These are phyloP conservation scores for Scheffersomyces spartinae DNA, from an alignment of 805 yeast species.

Conservation along the genomic window DNA sequence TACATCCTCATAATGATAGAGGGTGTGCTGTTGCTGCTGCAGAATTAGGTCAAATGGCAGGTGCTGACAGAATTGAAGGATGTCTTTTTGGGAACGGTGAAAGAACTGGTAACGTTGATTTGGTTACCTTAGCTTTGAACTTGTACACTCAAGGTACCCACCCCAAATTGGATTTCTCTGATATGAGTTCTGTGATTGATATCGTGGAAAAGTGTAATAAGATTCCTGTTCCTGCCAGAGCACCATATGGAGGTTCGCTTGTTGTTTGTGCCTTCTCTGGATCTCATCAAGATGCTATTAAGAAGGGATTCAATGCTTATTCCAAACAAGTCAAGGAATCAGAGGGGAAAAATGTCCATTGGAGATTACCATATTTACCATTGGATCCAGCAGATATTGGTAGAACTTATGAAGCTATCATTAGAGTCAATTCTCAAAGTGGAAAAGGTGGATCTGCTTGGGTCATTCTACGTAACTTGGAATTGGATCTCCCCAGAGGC, in stretches of 20 bases:
- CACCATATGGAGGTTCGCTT: constrained; percentile 72
- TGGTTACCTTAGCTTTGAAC: constrained; percentile 64
- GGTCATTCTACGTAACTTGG: constrained; percentile 60
- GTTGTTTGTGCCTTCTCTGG: constrained; percentile 76
- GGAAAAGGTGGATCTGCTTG: constrained; percentile 87
- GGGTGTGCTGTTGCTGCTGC: constrained; percentile 82
- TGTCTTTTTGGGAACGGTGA: constrained; percentile 79
- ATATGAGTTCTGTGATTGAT: constrained; percentile 53
- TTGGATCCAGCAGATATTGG: constrained; percentile 77
- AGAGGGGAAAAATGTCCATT: constrained; percentile 24
- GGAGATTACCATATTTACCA: constrained; percentile 72
- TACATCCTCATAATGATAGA: constrained; percentile 71
- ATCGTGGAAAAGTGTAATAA: constrained; percentile 69
- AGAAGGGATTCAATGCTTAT: constrained; percentile 50
- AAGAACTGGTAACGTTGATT: constrained; percentile 76
- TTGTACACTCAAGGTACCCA: constrained; percentile 69
- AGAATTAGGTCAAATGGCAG: constrained; percentile 68
- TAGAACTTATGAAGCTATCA: constrained; percentile 70
- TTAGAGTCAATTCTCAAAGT: constrained; percentile 77
- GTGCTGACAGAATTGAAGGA: constrained; percentile 79
- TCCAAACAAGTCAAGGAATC: constrained; percentile 38
- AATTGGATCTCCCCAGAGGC: constrained; percentile 62
- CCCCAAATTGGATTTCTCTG: constrained; percentile 63
- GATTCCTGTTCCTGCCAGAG: constrained; percentile 62
- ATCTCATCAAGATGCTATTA: constrained; percentile 61